Evolutionary conservation across 2,329 filamentous ascomycete species (phyloP), one percentile per base, ranked within the genome.

Genomic region (Calonectria pteridis): DNA sequence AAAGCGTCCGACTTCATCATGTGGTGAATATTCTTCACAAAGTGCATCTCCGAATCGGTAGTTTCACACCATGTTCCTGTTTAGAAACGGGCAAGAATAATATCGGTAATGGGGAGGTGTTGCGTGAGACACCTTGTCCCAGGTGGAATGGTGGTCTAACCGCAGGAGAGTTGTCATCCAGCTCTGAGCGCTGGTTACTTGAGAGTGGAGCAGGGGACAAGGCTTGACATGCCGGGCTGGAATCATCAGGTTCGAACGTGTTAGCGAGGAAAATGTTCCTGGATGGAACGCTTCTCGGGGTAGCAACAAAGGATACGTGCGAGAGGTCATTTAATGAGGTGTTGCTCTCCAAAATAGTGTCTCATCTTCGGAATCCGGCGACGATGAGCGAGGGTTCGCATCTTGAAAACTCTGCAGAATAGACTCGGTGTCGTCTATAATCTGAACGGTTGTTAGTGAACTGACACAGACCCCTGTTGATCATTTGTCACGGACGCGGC

Each of bases 241-340:
- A 14, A 18, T 40, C 13, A 3, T 59, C 31, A 14, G 33, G 6
- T 13, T 59, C 55, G n/a, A 59, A 14, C 5, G 20, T 2, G 14
- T 11, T 35, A 6, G 11, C 4, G 7, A 37, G 31, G 2, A 59
- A 59, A 35, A 18, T n/a, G 23, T 13, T 16, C 11, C 31, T 14
- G 4, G 53, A 83, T 83, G 68, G 0, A 29, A 43, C 26, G 29
- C n/a, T 18, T 13, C 0, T 37, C 26, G 53, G 53, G n/a, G 31
- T 59, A 7, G n/a, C 10, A 14, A 59, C 16, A 18, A 55, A 55
- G 14, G 33, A 43, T 0, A 26, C 35, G 2, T 23, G 31, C 4
- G 31, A 7, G 10, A 37, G 2, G 13, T 59, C 55, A 40, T 59
- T 35, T 3, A 58, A 26, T 23, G 23, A 29, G 16, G 86, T 26